Evolutionary conservation across 768 basidiomycete genomes (phyloP).

Genomic region (Boletus coccyginus): DNA sequence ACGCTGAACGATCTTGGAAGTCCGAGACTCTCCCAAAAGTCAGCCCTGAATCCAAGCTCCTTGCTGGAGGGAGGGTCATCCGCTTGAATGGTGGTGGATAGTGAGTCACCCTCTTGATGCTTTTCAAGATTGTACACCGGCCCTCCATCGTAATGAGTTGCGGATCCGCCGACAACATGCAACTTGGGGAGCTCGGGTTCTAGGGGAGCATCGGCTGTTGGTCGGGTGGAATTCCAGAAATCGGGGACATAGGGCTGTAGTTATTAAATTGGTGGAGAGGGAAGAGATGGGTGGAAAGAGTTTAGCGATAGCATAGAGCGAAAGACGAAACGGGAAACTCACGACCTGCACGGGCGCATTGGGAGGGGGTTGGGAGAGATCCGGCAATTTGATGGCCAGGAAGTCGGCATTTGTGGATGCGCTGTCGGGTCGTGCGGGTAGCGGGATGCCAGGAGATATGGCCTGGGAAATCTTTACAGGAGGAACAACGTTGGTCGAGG

Average conservation of each 20-base stretch:
- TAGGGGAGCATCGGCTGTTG: constrained; percentile 28
- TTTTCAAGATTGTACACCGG: constrained; percentile 42
- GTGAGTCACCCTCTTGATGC: constrained; percentile 7
- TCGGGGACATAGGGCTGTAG: constrained; percentile 57
- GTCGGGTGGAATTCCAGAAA: constrained; percentile 53
- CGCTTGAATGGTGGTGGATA: neutral
- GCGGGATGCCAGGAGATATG: constrained; percentile 43
- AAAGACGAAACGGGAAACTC: constrained; percentile 24
- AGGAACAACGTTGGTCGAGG: constrained; percentile 22
- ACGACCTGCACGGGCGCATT: constrained; percentile 57
- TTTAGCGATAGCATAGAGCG: constrained; percentile 5
- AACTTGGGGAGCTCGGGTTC: constrained; percentile 42
- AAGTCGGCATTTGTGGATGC: constrained; percentile 29
- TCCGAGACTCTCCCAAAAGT: constrained; percentile 37
- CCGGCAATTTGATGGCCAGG: constrained; percentile 55
- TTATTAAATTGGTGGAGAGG: constrained; percentile 1
- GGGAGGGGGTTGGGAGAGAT: constrained; percentile 43
- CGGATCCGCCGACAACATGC: constrained; percentile 46
- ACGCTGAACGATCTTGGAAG: constrained; percentile 33
- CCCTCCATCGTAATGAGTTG: constrained; percentile 47
- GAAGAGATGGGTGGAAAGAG: neutral
- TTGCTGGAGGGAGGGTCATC: constrained; percentile 15
- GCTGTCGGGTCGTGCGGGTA: constrained; percentile 24
- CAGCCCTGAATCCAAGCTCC: constrained; percentile 27
- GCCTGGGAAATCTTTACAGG: constrained; percentile 23